These are phyloP conservation scores for Yamadazyma takamatsuzukensis DNA, from an alignment of 805 yeast genomes.

Conservation along the genomic window DNA sequence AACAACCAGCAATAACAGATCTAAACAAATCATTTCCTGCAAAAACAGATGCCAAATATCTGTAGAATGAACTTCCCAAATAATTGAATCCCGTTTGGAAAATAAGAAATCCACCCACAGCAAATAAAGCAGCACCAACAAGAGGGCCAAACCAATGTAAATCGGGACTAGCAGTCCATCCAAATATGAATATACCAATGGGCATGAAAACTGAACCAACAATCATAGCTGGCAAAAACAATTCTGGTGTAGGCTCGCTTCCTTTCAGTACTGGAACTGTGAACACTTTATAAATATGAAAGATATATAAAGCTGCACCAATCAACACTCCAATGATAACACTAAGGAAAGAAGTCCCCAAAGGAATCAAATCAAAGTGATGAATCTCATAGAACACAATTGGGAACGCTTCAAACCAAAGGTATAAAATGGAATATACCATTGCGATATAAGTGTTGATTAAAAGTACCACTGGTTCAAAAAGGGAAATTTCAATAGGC, in stretches of 20 bases:
- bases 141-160: constrained; percentile 51
- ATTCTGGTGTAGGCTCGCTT: constrained; percentile 36
- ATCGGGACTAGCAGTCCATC: constrained; percentile 42
- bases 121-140: constrained; percentile 42
- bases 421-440: constrained; percentile 50
- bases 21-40: constrained; percentile 56
- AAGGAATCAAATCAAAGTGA: constrained; percentile 44
- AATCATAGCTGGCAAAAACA: constrained; percentile 38
- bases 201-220: constrained; percentile 42
- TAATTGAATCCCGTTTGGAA: constrained; percentile 54
- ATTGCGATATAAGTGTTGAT: constrained; percentile 52
- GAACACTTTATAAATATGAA: constrained; percentile 20
- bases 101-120: constrained; percentile 37
- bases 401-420: constrained; percentile 54
- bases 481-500: constrained; percentile 46
- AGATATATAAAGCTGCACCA: constrained; percentile 31
- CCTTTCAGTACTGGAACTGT: constrained; percentile 20
- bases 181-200: constrained; percentile 42
- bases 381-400: constrained; percentile 44
- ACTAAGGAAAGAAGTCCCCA: constrained; percentile 49
- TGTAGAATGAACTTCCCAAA: constrained; percentile 45
- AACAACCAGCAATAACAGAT: constrained; percentile 49
- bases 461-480: constrained; percentile 57
- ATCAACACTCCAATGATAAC: constrained; percentile 44
- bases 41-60: constrained; percentile 55